Conservation (phyloP, 2,329 filamentous ascomycete genomes). For the Fusarium mangiferae region DNA sequence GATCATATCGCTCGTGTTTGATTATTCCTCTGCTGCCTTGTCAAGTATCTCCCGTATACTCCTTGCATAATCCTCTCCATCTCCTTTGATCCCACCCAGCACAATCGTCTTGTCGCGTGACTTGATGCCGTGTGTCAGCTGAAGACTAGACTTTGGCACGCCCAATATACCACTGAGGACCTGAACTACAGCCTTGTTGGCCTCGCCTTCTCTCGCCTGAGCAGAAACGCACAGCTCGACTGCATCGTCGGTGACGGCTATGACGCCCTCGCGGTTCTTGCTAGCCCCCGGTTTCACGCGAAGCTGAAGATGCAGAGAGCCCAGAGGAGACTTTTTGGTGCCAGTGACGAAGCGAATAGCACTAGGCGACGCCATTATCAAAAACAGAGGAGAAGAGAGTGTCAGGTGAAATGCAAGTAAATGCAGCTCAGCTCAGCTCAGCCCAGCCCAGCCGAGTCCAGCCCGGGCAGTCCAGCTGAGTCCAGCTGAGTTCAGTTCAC, state of each 20-base stretch:
- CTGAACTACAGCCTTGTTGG: conserved; percentile 73
- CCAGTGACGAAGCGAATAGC: conserved; percentile 60
- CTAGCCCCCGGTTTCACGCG: conserved; percentile 74
- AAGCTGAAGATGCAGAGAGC: conserved; percentile 69
- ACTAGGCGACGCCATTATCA: conserved; percentile 44
- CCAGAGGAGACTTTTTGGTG: conserved; percentile 57
- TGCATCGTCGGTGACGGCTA: conserved; percentile 62
- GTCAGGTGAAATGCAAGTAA: background rate
- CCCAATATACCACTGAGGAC: conserved; percentile 70
- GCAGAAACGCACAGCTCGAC: conserved; percentile 75
- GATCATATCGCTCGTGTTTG: background rate
- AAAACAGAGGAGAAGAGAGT: background rate
- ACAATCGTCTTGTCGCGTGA: conserved; percentile 72
- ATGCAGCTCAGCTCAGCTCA: background rate
- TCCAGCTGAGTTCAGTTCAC: background rate
- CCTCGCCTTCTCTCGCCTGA: conserved; percentile 72
- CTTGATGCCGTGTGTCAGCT: conserved; percentile 71
- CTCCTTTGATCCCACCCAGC: conserved; percentile 49
- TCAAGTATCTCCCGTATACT: conserved; percentile 44
- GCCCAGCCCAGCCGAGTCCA: background rate
- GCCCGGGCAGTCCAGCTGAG: too few species aligned
- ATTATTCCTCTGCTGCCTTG: conserved; percentile 39
- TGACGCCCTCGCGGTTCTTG: conserved; percentile 70
- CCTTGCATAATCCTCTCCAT: conserved; percentile 44
- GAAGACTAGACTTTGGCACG: conserved; percentile 71